These are phyloP conservation scores for Leccinum barrowsii DNA, from an alignment of 768 basidiomycete genomes.

Conservation along the genomic window DNA sequence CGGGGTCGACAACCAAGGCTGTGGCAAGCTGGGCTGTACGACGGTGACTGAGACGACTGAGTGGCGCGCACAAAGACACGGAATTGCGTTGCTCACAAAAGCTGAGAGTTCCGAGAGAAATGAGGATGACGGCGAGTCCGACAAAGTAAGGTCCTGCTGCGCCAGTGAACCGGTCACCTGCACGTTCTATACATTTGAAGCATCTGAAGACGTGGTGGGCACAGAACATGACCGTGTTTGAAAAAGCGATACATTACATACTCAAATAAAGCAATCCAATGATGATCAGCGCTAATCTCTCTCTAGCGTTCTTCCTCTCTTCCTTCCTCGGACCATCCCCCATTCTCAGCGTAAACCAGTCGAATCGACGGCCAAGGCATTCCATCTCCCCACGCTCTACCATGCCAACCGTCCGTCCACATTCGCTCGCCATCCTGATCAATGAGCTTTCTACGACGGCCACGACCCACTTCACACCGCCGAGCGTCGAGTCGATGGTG, in stretches of 20 bases:
- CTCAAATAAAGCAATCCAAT: constrained; percentile 1
- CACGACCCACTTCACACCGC: constrained; percentile 34
- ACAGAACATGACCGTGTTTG: constrained; percentile 19
- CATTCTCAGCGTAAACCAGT: constrained; percentile 48
- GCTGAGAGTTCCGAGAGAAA: constrained; percentile 61
- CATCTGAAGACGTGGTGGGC: constrained; percentile 44
- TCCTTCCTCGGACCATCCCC: constrained; percentile 41
- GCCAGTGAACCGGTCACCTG: constrained; percentile 78
- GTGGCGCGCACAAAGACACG: not conserved
- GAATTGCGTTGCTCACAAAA: constrained; percentile 63
- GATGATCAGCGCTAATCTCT: constrained; percentile 28
- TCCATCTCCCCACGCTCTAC: constrained; percentile 41
- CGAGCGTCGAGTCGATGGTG: constrained; percentile 34
- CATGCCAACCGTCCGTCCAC: constrained; percentile 44
- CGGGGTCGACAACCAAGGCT: constrained; percentile 58
- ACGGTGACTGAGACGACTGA: constrained; percentile 65
- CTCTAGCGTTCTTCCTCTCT: constrained; percentile 40
- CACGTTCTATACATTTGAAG: constrained; percentile 65
- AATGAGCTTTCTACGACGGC: constrained; percentile 49
- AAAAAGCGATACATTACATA: not conserved
- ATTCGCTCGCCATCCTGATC: constrained; percentile 50
- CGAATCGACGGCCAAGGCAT: constrained; percentile 43
- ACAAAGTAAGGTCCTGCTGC: constrained; percentile 92
- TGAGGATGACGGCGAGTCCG: constrained; percentile 69
- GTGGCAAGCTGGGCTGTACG: constrained; percentile 62